A percentile compares a stretch with the other conserved stretches of the same genome.
Evolutionary conservation across 257 asterid species (phyloP).

Genomic region (Solanum arcanum): DNA sequence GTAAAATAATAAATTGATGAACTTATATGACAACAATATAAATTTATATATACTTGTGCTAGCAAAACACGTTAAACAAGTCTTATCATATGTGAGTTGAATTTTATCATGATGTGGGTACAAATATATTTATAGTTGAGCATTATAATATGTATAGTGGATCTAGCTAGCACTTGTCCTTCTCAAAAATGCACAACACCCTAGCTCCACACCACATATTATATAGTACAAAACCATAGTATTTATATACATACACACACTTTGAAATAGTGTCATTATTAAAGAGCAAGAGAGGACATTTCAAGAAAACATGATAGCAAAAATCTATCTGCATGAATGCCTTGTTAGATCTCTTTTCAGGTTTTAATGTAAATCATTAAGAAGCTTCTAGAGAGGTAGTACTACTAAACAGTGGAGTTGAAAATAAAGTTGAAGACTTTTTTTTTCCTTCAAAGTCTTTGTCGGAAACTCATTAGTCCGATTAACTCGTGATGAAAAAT

Average conservation of each 20-base stretch:
- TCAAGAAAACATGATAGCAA: neutral
- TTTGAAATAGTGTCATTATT: neutral
- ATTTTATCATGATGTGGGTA: neutral
- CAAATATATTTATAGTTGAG: neutral
- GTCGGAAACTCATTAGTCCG: neutral
- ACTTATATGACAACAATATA: neutral
- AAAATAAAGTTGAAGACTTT: neutral
- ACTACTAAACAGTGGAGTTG: neutral
- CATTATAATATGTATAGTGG: neutral
- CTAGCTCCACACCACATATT: neutral
- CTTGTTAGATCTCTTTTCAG: slow-evolving; percentile 5
- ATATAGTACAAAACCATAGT: neutral
- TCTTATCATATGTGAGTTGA: neutral
- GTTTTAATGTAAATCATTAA: neutral
- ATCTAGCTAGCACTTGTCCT: neutral
- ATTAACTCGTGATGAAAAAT: neutral
- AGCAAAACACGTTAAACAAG: neutral
- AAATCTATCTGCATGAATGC: neutral
- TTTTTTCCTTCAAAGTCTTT: neutral
- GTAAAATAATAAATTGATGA: neutral
- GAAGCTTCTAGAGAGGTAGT: slow-evolving; percentile 14
- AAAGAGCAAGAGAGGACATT: neutral
- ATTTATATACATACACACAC: neutral
- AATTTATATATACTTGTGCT: neutral
- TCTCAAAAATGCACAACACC: neutral